Percentiles rank a stretch among this genome's conserved stretches.
phyloP scores from a whole-genome alignment of 495 filamentous ascomycete genomes.

The Pyronema domesticum region DNA sequence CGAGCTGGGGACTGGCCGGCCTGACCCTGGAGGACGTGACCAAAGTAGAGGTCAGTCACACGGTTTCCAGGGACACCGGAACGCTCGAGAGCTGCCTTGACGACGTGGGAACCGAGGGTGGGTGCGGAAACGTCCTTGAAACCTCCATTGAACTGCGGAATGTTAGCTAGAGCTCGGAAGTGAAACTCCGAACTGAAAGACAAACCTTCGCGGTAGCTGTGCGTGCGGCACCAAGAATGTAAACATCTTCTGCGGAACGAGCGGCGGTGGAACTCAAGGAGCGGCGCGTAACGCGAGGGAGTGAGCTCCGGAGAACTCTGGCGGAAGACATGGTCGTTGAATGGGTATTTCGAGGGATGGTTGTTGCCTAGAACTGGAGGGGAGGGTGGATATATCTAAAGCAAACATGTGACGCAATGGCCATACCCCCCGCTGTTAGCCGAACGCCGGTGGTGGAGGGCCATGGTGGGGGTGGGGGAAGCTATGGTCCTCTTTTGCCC shows the following conservation, averaged over 20 bases:
- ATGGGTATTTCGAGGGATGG: not conserved
- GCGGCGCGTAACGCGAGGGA: slow-evolving; percentile 1
- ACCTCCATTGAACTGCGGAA: slow-evolving; percentile 70
- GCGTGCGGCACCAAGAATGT: slow-evolving; percentile 72
- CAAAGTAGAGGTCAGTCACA: slow-evolving; percentile 88
- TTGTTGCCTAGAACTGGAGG: not conserved
- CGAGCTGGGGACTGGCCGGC: slow-evolving; percentile 82
- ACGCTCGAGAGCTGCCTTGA: slow-evolving; percentile 72
- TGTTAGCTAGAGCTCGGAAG: not conserved
- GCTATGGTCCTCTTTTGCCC: no score
- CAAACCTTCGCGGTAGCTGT: slow-evolving; percentile 75
- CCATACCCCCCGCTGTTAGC: no score
- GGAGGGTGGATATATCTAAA: not conserved
- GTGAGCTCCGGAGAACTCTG: not conserved
- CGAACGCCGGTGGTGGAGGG: no score
- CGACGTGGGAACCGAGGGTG: slow-evolving; percentile 67
- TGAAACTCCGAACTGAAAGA: not conserved
- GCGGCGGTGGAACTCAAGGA: slow-evolving; percentile 46
- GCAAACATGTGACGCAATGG: no score
- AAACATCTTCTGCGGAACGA: slow-evolving; percentile 52
- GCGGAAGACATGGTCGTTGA: slow-evolving; percentile 1
- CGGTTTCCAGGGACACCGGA: slow-evolving; percentile 57
- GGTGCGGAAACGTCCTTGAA: slow-evolving; percentile 68
- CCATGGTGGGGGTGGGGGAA: no score
- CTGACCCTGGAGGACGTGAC: slow-evolving; percentile 74